A percentile compares a stretch with the other conserved stretches of the same genome.
Conservation (phyloP, 306 rosid genomes). For the Lathyrus aphaca region DNA sequence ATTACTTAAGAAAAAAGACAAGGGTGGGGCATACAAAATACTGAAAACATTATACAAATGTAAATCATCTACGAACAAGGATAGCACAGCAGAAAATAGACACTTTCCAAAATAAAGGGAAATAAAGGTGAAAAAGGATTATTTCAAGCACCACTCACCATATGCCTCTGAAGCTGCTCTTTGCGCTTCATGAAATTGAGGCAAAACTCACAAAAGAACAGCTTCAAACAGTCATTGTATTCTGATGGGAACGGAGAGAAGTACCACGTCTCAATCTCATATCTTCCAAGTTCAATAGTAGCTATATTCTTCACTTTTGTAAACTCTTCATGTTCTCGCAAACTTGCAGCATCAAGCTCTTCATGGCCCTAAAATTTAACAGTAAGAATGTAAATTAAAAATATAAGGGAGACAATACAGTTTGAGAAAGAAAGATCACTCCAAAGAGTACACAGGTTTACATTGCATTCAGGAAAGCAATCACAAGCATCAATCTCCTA, state of each 20-base stretch:
- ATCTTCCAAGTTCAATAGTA: conserved; percentile 97
- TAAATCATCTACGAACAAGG: conserved; percentile 21
- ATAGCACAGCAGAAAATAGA: conserved; percentile 6
- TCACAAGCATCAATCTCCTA: conserved; percentile 25
- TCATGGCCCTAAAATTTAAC: conserved; percentile 80
- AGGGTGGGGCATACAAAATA: not conserved
- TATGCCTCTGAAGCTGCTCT: conserved; percentile 99
- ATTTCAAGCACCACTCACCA: conserved; percentile 74
- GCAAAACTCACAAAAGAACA: conserved; percentile 96
- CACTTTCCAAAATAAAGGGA: conserved; percentile 32
- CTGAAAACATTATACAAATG: conserved; percentile 21
- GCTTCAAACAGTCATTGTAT: conserved; percentile 87
- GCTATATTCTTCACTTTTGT: conserved; percentile 99
- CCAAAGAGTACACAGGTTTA: conserved; percentile 2
- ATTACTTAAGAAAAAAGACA: conserved; percentile 2
- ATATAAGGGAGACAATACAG: conserved; percentile 13
- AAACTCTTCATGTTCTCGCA: conserved; percentile 98
- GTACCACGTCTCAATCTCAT: conserved; percentile 99
- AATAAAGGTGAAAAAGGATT: conserved; percentile 17
- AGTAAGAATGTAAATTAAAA: conserved; percentile 18
- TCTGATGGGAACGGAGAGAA: conserved; percentile 98
- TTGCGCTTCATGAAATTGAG: conserved; percentile 99
- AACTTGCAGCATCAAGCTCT: conserved; percentile 99
- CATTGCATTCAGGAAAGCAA: conserved; percentile 17
- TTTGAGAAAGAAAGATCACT: conserved; percentile 13